Conservation (phyloP, 768 basidiomycete genomes). For the Amanita pallidorosea region DNA sequence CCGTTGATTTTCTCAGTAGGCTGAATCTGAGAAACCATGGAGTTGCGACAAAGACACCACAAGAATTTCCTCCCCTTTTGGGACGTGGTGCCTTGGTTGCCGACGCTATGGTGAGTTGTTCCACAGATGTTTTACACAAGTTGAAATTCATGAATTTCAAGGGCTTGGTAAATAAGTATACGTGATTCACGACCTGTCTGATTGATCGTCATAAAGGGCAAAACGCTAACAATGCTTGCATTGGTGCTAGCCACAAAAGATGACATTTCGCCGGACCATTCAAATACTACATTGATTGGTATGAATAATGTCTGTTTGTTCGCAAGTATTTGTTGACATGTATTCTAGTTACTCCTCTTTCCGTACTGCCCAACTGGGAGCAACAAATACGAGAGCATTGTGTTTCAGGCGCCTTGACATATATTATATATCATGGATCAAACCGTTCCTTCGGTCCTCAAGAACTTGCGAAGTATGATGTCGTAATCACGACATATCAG, state of each 20-base stretch:
- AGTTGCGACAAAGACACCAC: slow-evolving; percentile 81
- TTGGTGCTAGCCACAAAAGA: slow-evolving; percentile 69
- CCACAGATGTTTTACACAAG: background rate
- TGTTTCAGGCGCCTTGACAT: slow-evolving; percentile 34
- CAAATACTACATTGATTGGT: slow-evolving; percentile 76
- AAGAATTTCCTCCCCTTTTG: slow-evolving; percentile 47
- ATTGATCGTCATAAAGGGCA: slow-evolving; percentile 43
- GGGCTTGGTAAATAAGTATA: slow-evolving; percentile 28
- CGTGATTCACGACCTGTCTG: background rate
- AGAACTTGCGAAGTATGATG: slow-evolving; percentile 56
- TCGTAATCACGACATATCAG: slow-evolving; percentile 82
- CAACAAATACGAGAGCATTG: slow-evolving; percentile 75
- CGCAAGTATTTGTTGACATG: background rate
- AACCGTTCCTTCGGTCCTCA: slow-evolving; percentile 47
- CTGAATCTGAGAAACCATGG: background rate
- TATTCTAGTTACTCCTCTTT: slow-evolving; percentile 62
- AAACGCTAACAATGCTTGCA: slow-evolving; percentile 83
- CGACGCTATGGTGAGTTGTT: slow-evolving; percentile 66
- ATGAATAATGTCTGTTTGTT: slow-evolving; percentile 9
- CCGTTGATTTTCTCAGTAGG: background rate
- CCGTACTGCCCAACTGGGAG: slow-evolving; percentile 83
- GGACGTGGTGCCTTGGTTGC: slow-evolving; percentile 83
- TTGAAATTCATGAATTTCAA: slow-evolving; percentile 9
- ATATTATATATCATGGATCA: slow-evolving; percentile 63
- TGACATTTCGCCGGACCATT: slow-evolving; percentile 45